A percentile compares a stretch with the other conserved stretches of the same genome.
phyloP scores from a whole-genome alignment of 441 rosid genomes.

The Geranium incanum region DNA sequence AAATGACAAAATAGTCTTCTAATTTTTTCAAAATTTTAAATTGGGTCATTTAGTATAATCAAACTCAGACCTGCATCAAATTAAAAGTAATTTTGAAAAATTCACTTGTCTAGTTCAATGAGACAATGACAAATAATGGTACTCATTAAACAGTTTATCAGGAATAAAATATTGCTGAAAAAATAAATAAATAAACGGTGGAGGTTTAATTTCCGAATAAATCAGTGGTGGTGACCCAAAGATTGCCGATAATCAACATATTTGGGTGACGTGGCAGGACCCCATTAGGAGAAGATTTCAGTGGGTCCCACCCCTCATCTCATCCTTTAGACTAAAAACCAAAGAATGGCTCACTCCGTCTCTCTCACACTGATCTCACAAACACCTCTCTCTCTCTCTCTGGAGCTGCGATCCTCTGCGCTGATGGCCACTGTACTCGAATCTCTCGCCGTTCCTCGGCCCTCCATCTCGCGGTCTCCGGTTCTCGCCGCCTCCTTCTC shows the following conservation, averaged over 20 bases:
- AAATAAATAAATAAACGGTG: not conserved
- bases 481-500: conserved; percentile 11
- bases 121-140: not conserved
- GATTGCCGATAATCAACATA: not conserved
- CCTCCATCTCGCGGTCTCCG: conserved; percentile 20
- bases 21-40: no score
- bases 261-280: not conserved
- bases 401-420: conserved; percentile 11
- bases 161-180: not conserved
- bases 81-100: no score
- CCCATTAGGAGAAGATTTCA: not conserved
- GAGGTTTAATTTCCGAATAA: not conserved
- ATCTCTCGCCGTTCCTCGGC: conserved; percentile 35
- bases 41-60: no score
- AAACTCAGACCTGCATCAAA: no score
- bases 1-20: no score
- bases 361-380: conserved; percentile 9
- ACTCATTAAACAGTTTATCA: not conserved
- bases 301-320: conserved; percentile 7
- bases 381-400: not conserved
- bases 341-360: conserved; percentile 11
- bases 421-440: conserved; percentile 58
- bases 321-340: conserved; percentile 13
- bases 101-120: no score
- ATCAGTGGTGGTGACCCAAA: not conserved